Conservation (phyloP, 2,329 filamentous ascomycete genomes). For the Helotiales sp. region DNA sequence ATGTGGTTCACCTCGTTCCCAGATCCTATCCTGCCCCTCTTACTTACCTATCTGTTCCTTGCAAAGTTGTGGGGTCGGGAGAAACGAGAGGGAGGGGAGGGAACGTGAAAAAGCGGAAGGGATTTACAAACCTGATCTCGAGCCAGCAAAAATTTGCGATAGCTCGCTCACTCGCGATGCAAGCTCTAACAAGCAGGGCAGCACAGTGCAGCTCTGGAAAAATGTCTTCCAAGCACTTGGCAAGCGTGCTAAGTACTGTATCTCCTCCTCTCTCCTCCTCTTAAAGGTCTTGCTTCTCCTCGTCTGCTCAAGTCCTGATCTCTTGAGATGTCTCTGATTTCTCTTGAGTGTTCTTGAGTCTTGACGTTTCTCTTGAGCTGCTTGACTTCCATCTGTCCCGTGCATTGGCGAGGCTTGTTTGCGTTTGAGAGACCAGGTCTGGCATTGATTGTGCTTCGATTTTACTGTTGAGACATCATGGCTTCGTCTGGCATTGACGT, state of each 20-base stretch:
- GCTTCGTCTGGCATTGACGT: constrained; percentile 32
- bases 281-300: constrained; percentile 1
- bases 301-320: not conserved
- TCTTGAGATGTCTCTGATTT: not conserved
- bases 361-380: not conserved
- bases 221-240: constrained; percentile 7
- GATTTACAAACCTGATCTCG: constrained; percentile 1
- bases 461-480: constrained; percentile 21
- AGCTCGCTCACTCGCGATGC: constrained; percentile 1
- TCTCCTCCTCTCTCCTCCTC: not conserved
- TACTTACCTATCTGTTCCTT: not conserved
- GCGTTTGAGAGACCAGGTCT: not conserved
- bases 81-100: not conserved
- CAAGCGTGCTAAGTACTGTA: constrained; percentile 3
- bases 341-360: not conserved
- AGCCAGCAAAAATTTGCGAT: not conserved
- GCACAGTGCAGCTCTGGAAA: too few species aligned
- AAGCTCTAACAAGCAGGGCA: constrained; percentile 6
- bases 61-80: not conserved
- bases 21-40: not conserved
- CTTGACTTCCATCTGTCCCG: not conserved
- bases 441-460: not conserved
- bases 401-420: constrained; percentile 15
- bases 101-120: constrained; percentile 4
- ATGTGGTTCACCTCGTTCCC: not conserved